Conservation (phyloP, 345 rosid species). For the Fremontodendron californicum region DNA sequence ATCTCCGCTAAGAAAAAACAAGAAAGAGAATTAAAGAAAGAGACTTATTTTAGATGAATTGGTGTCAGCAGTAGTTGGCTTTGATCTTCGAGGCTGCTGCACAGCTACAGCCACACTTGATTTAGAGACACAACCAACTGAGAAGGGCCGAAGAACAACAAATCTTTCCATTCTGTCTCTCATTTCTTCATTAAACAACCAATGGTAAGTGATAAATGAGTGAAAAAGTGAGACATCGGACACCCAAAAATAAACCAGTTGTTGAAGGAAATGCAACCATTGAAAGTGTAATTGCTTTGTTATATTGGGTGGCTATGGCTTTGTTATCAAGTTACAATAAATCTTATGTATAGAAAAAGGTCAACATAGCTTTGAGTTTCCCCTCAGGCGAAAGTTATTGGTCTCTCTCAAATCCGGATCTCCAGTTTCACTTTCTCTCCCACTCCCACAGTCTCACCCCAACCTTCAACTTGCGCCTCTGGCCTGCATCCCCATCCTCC, state of each 20-base stretch:
- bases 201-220: neutral
- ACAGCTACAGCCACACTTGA: constrained; percentile 59
- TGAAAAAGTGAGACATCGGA: neutral
- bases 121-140: constrained; percentile 67
- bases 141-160: constrained; percentile 76
- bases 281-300: constrained; percentile 18
- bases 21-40: neutral
- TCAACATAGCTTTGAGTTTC: constrained; percentile 16
- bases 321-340: constrained; percentile 37
- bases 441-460: too few species aligned
- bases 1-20: neutral
- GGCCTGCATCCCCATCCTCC: too few species aligned
- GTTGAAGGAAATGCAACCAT: constrained; percentile 13
- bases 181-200: constrained; percentile 34
- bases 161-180: constrained; percentile 77
- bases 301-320: constrained; percentile 36
- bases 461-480: too few species aligned
- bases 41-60: constrained; percentile 33
- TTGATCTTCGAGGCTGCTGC: constrained; percentile 24
- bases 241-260: neutral
- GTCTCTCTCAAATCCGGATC: too few species aligned
- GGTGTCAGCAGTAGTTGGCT: neutral
- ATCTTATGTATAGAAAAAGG: constrained; percentile 22
- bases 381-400: too few species aligned
- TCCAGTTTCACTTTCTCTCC: too few species aligned